Percentiles rank a stretch among this genome's conserved stretches.
These are phyloP conservation scores for Marsdenia floribunda DNA, from an alignment of 257 asterid genomes.

Conservation along the genomic window DNA sequence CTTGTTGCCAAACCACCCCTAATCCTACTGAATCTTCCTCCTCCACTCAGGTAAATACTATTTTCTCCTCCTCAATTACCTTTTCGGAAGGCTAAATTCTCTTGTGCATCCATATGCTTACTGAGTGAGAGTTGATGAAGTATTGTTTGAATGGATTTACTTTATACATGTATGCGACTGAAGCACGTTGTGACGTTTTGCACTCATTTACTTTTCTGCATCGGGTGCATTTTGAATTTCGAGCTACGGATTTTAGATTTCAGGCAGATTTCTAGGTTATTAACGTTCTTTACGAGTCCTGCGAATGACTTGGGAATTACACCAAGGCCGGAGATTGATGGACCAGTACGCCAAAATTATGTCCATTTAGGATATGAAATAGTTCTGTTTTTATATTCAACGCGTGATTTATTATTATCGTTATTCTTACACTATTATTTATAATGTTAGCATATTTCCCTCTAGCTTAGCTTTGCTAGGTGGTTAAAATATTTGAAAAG, in stretches of 20 bases:
- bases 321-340: not conserved
- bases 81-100: not conserved
- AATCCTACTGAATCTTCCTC: slow-evolving; percentile 25
- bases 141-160: not conserved
- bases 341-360: not conserved
- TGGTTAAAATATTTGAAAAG: not conserved
- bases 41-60: slow-evolving; percentile 3
- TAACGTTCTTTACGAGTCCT: not conserved
- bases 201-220: not conserved
- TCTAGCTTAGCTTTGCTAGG: not conserved
- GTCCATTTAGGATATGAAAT: not conserved
- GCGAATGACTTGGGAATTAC: not conserved
- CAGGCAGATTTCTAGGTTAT: not conserved
- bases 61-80: not conserved
- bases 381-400: not conserved
- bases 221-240: not conserved
- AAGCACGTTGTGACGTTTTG: not conserved
- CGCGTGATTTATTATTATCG: not conserved
- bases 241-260: not conserved
- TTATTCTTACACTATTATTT: too few relatives aligned
- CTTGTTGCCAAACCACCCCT: slow-evolving; percentile 34
- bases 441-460: not conserved
- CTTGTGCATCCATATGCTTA: not conserved
- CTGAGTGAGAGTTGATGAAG: not conserved
- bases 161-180: not conserved